Base-by-base conservation (phyloP, 1,139 yeast species). In the Diutina mesorugosa region DNA sequence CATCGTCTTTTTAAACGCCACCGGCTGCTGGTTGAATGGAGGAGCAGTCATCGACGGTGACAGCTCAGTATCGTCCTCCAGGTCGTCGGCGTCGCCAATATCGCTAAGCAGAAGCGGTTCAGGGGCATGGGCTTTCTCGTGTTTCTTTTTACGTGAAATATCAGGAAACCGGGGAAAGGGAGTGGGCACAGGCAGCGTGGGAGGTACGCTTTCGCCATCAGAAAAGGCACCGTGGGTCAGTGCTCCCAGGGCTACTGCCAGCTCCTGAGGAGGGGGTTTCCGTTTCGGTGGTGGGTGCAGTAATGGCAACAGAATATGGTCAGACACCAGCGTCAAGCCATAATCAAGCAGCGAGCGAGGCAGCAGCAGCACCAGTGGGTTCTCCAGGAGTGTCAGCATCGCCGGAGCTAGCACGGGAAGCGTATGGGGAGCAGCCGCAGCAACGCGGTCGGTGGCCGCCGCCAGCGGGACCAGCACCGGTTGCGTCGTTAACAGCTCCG, bases 1-100 rank as follows among this genome's bases (percentile, higher is more conserved):
- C 84, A 89, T 80, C 2, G 96, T 87, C 0, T 87, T 80, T 61
- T 77, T 78, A 60, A 84, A 73, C 55, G 77, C 79, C 4, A 81
- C 77, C 53, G 57, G 62, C 2, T 47, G 51, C 26, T 45, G 47
- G 5, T 45, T 12, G 8, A 45, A 6, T 3, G 47, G 26, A 4
- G 35, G 32, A 1, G 12, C 6, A 3, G 21, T 4, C 16, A 30
- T 38, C 30, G n/a, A n/a, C 18, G 35, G 16, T 2, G 51, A 10
- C 9, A 29, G 41, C 18, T 14, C 16, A 18, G 28, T 7, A 7
- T 50, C 53, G 28, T 50, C 53, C 26, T n/a, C 32, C 21, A 21
- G 32, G 6, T 50, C 53, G 7, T 50, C 53, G 5, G 41, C 41
- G 9, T 50, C 53, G 8, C 45, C 53, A 28, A 28, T 28, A 12